These are phyloP conservation scores for Cladosporium sp. DNA, from an alignment of 2,329 filamentous ascomycete genomes.

Conservation along the genomic window DNA sequence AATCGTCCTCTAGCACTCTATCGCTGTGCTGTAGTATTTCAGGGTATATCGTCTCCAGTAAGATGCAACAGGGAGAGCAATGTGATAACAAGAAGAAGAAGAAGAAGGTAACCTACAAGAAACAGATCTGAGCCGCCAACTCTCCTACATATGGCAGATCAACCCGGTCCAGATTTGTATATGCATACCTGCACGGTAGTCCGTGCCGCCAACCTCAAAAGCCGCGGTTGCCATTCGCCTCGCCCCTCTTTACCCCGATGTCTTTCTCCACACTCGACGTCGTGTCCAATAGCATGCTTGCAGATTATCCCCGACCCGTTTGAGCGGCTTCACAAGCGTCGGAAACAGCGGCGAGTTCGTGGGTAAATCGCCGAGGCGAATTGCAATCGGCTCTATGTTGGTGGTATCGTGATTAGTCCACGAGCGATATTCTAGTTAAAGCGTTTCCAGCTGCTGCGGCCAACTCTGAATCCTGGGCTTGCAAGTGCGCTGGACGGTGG, in stretches of 20 bases:
- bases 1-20: neutral
- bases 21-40: neutral
- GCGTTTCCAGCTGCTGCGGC: no score
- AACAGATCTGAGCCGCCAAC: neutral
- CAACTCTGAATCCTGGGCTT: no score
- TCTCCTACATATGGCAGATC: neutral
- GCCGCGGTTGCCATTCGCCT: neutral
- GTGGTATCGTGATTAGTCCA: no score
- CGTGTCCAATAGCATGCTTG: neutral
- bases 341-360: neutral
- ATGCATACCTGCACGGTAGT: no score
- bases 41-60: neutral
- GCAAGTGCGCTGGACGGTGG: no score
- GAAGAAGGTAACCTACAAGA: neutral
- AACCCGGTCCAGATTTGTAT: neutral
- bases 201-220: neutral
- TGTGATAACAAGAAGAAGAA: neutral
- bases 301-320: neutral
- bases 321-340: neutral
- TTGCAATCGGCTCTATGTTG: neutral
- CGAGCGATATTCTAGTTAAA: no score
- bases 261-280: neutral
- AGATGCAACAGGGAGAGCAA: neutral
- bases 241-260: slow-evolving; percentile 6
- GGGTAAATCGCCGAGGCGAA: neutral